These are phyloP conservation scores for Leccinum rimulosum DNA, from an alignment of 768 basidiomycete species.

Conservation along the genomic window DNA sequence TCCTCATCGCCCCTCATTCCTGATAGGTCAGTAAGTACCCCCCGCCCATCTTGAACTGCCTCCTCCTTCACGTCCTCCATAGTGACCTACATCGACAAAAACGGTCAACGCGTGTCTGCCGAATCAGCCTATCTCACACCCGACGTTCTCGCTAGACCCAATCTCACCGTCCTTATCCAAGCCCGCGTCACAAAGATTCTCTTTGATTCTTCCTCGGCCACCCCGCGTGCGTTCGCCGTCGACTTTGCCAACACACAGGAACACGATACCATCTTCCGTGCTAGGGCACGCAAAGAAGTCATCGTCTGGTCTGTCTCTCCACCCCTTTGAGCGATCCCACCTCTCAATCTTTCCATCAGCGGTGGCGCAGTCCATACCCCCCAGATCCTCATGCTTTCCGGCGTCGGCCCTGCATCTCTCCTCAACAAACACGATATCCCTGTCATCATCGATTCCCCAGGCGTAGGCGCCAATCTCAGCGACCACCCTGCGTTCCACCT, in stretches of 20 bases:
- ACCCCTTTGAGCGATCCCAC: no score
- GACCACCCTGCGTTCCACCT: constrained; percentile 64
- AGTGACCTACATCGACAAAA: constrained; percentile 68
- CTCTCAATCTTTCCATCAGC: constrained; percentile 29
- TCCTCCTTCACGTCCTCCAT: constrained; percentile 4
- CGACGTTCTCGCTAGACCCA: constrained; percentile 60
- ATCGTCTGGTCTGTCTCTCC: constrained; percentile 49
- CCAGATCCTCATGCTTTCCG: constrained; percentile 69
- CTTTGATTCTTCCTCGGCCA: constrained; percentile 42
- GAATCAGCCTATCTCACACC: constrained; percentile 67
- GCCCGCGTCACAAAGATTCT: constrained; percentile 58
- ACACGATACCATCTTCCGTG: constrained; percentile 36
- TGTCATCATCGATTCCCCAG: constrained; percentile 60
- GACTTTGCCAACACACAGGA: constrained; percentile 46
- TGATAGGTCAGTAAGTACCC: constrained; percentile 42
- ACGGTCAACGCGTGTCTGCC: constrained; percentile 54
- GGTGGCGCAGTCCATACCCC: constrained; percentile 66
- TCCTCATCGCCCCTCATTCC: neutral
- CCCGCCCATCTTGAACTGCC: neutral
- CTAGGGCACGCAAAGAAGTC: constrained; percentile 55
- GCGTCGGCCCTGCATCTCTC: constrained; percentile 66
- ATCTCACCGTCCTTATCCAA: constrained; percentile 58
- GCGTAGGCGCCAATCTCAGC: constrained; percentile 69
- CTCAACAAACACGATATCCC: constrained; percentile 53
- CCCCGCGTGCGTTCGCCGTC: constrained; percentile 55